Evolutionary conservation across 257 asterid species (phyloP).

Genomic region (Verbascum thapsus): DNA sequence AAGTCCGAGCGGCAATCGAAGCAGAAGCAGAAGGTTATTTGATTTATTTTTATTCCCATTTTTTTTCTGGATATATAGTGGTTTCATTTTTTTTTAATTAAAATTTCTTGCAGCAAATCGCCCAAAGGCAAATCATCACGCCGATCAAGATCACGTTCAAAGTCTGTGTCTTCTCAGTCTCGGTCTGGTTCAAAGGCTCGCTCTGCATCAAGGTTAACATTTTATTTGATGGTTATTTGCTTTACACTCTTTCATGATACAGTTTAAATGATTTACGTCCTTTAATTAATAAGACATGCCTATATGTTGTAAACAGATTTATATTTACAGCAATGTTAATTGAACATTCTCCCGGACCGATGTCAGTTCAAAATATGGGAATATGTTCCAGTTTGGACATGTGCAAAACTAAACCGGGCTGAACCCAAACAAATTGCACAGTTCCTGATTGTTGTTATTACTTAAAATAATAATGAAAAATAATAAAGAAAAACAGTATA

Average conservation of each 20-base stretch:
- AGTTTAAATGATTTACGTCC: too few species aligned
- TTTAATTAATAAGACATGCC: too few species aligned
- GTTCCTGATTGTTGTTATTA: too few species aligned
- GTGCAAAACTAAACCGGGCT: too few species aligned
- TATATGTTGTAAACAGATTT: background rate
- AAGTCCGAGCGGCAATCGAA: constrained; percentile 66
- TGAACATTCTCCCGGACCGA: constrained; percentile 1
- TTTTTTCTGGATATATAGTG: background rate
- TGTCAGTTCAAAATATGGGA: background rate
- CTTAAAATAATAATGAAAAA: too few species aligned
- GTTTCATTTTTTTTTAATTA: constrained; percentile 9
- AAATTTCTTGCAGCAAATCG: constrained; percentile 69
- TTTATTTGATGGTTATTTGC: constrained; percentile 28
- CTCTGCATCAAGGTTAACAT: constrained; percentile 63
- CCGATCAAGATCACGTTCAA: constrained; percentile 75
- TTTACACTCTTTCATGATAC: background rate
- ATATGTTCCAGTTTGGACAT: background rate
- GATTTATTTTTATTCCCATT: constrained; percentile 18
- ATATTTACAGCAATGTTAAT: background rate
- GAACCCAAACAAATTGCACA: too few species aligned
- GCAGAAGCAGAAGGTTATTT: constrained; percentile 81
- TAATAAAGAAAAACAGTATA: too few species aligned
- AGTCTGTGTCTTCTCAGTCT: constrained; percentile 47
- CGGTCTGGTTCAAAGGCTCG: constrained; percentile 60
- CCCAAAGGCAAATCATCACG: constrained; percentile 75